Evolutionary conservation across 1,284 basidiomycete species (phyloP), one percentile per base, ranked within the genome.

Genomic region (Naganishia sp.): DNA sequence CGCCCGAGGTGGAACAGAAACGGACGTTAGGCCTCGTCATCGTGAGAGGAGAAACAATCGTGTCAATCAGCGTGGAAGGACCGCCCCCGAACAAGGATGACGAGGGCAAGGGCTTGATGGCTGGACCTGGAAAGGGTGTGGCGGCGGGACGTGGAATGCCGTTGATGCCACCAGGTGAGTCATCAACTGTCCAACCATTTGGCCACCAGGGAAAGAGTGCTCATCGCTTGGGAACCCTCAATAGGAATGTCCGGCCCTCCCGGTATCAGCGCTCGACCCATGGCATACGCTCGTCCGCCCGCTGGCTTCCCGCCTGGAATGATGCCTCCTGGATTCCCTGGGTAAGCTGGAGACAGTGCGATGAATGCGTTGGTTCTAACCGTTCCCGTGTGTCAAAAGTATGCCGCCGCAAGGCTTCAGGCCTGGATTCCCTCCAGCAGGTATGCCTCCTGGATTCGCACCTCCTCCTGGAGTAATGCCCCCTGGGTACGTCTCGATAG

Each of bases 131-230:
- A 70, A 87, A 90, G 68, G 96, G 94, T 72, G 88, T 92, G 82
- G 92, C 94, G 74, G 94, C 95, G 66, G 95, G 96, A 70, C 89
- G 95, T 74, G 95, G 96, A 60, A 96, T 98, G 86, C 94, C 94
- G 84, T 88, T 94, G 84, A 92, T 92, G 70, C 90, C 60, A 41
- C 66, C 92, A 28, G 87, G 91, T 90, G 78, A 74, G 89, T 84
- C 31, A 61, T 39, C 10, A 41, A 28, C 18, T 39, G 25, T 50
- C 39, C 57, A 43, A 18, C 31, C 25, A 39, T 39, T 17, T 9
- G 7, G 35, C 35, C 23, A 32, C 6, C 39, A 9, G 5, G 17
- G 42, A 42, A 60, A n/a, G 3, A 15, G 47, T n/a, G 55, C 57
- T 65, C 23, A 53, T 63, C 13, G 28, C n/a, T 5, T 49, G 68